Evolutionary conservation across 192 early-diverging fungal genomes (phyloP), one percentile per base, ranked within the genome.

Genomic region (Chytriomyces sp.): DNA sequence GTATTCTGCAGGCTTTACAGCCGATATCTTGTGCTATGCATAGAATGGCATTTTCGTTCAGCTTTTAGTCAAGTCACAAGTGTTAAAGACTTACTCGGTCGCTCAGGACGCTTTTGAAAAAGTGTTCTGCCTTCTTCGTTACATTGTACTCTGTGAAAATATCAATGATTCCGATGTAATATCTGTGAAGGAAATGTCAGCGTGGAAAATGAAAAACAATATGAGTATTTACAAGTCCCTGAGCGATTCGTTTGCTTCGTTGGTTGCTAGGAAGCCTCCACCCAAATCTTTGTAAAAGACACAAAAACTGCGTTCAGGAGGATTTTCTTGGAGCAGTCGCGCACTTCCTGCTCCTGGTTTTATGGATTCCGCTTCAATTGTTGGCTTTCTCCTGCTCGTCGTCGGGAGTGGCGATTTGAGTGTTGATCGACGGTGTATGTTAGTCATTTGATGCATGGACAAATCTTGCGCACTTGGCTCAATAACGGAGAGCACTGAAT

Each of bases 121-220:
- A 78, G 67, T 94, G 92, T 76, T 99, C 98, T 38, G 91, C 70
- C 72, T 91, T 89, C 81, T 99, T 99, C 55, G 86, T 79, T 33
- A 87, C 76, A 78, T 94, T 91, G 81, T 98, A 99, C 4, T 92
- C 89, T 19, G 98, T 99, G 62, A 99, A 86, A 54, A 99, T 98
- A 74, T 99, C 98, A 60, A 99, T 99, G 67, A 98, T 90, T 14
- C 96, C 96, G 70, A 99, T 86, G 75, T 95, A 98, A 82, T 99
- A 99, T n/a, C n/a, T n/a, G n/a, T n/a, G n/a, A n/a, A n/a, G n/a
- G n/a, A n/a, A n/a, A n/a, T n/a, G n/a, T n/a, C n/a, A n/a, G n/a
- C n/a, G n/a, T n/a, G n/a, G n/a, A n/a, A n/a, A n/a, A n/a, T n/a
- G n/a, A n/a, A n/a, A n/a, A n/a, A n/a, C n/a, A n/a, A n/a, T n/a